Evolutionary conservation across 2,329 filamentous ascomycete genomes (phyloP), one percentile per base, ranked within the genome.

Genomic region (Aureobasidium sp.): DNA sequence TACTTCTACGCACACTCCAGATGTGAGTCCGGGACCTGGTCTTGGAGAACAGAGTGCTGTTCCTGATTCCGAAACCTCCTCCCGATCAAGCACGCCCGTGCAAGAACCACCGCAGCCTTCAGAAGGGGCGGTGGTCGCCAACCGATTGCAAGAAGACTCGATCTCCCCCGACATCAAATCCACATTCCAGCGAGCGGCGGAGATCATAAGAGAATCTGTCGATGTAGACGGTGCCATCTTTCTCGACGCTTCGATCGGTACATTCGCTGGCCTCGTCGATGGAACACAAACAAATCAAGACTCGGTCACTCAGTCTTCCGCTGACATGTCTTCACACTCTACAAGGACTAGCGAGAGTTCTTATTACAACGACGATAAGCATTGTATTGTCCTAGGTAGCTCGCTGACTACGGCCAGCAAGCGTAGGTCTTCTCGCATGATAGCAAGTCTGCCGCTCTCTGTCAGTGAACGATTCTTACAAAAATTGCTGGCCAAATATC

Each of bases 181-280:
- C 10, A 48, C 54, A 3, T 21, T 79, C 78, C 55, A 70, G 68
- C 70, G 77, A 37, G 78, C 77, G 2, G 75, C 77, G 0, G 74
- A 77, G 41, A 66, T 79, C 0, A 69, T 80, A 4, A 72, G 72
- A 5, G 74, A 77, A 62, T 76, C 77, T 29, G 68, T 81, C 25
- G 69, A 70, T 8, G 73, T 77, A 11, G 76, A 78, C 5, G 78
- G 78, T 5, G 78, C 80, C 27, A 65, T 76, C 0, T 75, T 76
- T 54, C 62, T 77, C 29, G 74, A 75, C 62, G 71, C 65, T 25
- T 63, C 63, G 1, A 61, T 65, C 16, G 60, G 64, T 8, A 53
- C 62, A 29, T 67, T 66, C 37, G 63, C 65, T 21, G 63, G 62
- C 3, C 61, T 69, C 15, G 61, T 63, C 8, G 44, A 52, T 29